These are phyloP conservation scores for Carex parvula DNA, from an alignment of 176 grass and related monocot species.

Conservation along the genomic window DNA sequence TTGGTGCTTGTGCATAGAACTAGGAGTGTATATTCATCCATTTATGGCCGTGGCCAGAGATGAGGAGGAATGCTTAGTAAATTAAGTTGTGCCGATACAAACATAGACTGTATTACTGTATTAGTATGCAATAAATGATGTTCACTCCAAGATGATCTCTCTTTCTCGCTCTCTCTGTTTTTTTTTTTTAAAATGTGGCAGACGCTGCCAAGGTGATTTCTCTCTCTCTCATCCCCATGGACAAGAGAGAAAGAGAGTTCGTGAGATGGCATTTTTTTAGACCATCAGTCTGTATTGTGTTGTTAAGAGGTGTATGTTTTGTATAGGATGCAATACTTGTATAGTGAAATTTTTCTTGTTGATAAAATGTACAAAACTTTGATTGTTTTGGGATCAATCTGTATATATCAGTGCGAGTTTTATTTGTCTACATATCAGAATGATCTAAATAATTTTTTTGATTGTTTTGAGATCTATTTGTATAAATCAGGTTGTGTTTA, in stretches of 20 bases:
- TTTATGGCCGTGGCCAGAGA: constrained; percentile 41
- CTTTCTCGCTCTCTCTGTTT: neutral
- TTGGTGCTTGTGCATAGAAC: constrained; percentile 69
- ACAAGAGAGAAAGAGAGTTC: neutral
- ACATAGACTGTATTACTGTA: neutral
- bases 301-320: neutral
- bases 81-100: neutral
- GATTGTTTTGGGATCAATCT: constrained; percentile 1
- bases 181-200: too few species aligned
- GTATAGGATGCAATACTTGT: neutral
- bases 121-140: neutral
- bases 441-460: neutral
- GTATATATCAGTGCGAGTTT: neutral
- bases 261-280: neutral
- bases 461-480: neutral
- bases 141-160: constrained; percentile 9
- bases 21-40: constrained; percentile 44
- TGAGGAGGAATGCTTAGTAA: constrained; percentile 26
- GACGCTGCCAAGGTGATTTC: neutral
- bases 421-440: neutral
- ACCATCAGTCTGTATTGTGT: neutral
- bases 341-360: constrained; percentile 1
- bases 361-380: neutral
- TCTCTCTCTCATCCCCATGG: neutral
- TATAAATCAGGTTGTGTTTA: neutral